Evolutionary conservation across 495 filamentous ascomycete species (phyloP).

Genomic region (Filosporella fistucella): DNA sequence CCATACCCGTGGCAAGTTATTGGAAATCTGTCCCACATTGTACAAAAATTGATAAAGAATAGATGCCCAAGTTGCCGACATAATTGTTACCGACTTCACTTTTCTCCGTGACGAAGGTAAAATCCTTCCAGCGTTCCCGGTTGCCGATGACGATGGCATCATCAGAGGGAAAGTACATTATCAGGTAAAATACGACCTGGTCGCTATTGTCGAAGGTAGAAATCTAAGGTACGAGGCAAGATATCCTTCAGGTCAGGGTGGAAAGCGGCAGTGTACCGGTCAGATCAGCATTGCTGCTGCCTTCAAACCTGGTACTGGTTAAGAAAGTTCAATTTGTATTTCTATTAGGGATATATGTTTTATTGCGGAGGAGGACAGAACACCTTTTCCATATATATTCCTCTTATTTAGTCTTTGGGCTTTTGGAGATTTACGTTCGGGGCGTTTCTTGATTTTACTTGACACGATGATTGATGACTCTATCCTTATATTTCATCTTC

Average conservation of each 20-base stretch:
- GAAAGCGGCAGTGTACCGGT: background rate
- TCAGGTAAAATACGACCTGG: slow-evolving; percentile 4
- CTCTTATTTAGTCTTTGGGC: too few relatives aligned
- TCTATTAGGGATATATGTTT: too few relatives aligned
- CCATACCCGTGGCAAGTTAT: slow-evolving; percentile 13
- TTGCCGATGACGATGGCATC: background rate
- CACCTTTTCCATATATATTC: too few relatives aligned
- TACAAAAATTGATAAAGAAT: background rate
- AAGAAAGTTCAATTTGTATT: too few relatives aligned
- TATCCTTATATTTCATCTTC: too few relatives aligned
- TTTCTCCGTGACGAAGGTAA: slow-evolving; percentile 26
- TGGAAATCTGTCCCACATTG: background rate
- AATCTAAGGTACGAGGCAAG: slow-evolving; percentile 7
- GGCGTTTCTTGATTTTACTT: too few relatives aligned
- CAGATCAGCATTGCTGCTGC: slow-evolving; percentile 11
- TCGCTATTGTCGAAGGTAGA: slow-evolving; percentile 1
- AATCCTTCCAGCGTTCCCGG: background rate
- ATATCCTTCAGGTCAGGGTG: background rate
- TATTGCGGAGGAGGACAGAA: too few relatives aligned
- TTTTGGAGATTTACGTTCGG: too few relatives aligned
- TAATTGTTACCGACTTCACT: slow-evolving; percentile 7
- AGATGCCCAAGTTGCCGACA: slow-evolving; percentile 7
- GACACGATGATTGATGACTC: too few relatives aligned
- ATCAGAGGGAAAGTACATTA: background rate
- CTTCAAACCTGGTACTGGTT: slow-evolving; percentile 25